phyloP scores from a whole-genome alignment of 1,139 yeast species.

The Chernovozyma aurita region DNA sequence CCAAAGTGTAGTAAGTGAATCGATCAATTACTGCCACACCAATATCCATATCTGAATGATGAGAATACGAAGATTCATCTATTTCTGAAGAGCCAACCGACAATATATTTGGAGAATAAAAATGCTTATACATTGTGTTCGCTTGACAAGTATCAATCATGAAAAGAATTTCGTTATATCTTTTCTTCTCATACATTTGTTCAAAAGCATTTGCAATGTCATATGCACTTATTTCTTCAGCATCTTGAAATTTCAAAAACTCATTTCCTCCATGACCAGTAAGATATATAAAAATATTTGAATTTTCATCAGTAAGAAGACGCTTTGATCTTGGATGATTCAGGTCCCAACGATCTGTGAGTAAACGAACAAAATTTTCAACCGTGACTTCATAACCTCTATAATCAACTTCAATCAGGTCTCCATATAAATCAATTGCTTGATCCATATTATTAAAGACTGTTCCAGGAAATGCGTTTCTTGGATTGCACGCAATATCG shows the following conservation, averaged over 20 bases:
- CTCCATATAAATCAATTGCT: constrained; percentile 92
- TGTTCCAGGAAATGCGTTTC: constrained; percentile 94
- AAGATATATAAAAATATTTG: constrained; percentile 89
- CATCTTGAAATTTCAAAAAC: constrained; percentile 94
- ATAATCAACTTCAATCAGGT: constrained; percentile 91
- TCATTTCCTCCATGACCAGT: constrained; percentile 99
- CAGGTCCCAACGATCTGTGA: constrained; percentile 93
- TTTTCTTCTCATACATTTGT: constrained; percentile 92
- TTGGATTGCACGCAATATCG: constrained; percentile 94
- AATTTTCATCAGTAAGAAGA: constrained; percentile 85
- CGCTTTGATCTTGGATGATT: constrained; percentile 92
- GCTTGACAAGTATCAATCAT: constrained; percentile 99
- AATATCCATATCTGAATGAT: constrained; percentile 89
- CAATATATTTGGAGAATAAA: constrained; percentile 87
- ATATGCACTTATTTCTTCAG: constrained; percentile 93
- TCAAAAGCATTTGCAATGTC: constrained; percentile 97
- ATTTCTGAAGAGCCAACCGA: constrained; percentile 91
- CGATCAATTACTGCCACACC: constrained; percentile 98
- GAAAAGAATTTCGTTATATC: constrained; percentile 91
- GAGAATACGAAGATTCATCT: constrained; percentile 91
- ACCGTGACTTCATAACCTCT: constrained; percentile 98
- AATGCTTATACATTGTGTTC: constrained; percentile 90
- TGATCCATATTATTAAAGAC: constrained; percentile 93
- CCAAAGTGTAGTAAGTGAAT: constrained; percentile 88
- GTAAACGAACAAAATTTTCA: constrained; percentile 82